phyloP scores from a whole-genome alignment of 2,329 filamentous ascomycete species.

The Teratosphaeria viscida region DNA sequence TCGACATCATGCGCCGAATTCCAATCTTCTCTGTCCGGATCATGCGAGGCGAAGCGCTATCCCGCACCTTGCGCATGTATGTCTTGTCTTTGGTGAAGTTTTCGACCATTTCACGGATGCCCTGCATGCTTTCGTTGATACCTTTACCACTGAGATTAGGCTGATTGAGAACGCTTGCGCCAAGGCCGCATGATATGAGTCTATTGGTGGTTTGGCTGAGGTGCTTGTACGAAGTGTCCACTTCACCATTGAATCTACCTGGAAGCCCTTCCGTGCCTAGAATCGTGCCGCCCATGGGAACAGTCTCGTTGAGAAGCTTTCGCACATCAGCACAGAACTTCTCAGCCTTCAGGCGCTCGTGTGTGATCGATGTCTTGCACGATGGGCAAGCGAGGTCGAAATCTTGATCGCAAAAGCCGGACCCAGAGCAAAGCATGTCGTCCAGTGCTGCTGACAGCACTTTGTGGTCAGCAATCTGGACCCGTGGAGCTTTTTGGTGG shows the following conservation, averaged over 20 bases:
- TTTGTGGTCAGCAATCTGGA: not conserved
- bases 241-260: conserved; percentile 18
- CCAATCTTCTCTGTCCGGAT: conserved; percentile 26
- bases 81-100: conserved; percentile 29
- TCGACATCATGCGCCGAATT: conserved; percentile 57
- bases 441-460: conserved; percentile 26
- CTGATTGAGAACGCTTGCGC: conserved; percentile 27
- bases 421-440: conserved; percentile 29
- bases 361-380: conserved; percentile 44
- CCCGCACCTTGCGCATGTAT: conserved; percentile 30
- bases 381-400: conserved; percentile 41
- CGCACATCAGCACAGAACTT: conserved; percentile 52
- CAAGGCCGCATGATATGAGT: conserved; percentile 38
- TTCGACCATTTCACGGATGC: conserved; percentile 44
- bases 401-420: conserved; percentile 51
- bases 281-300: conserved; percentile 59
- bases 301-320: conserved; percentile 34
- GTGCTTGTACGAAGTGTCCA: conserved; percentile 7
- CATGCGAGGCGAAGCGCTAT: conserved; percentile 3
- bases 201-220: conserved; percentile 10
- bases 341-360: conserved; percentile 48
- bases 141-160: not conserved
- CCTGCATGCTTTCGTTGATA: conserved; percentile 31
- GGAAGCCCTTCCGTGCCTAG: conserved; percentile 47
- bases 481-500: conserved; percentile 23